A percentile compares a stretch with the other conserved stretches of the same genome.
phyloP scores from a whole-genome alignment of 768 basidiomycete species.

The Phlebiopsis gigantea region DNA sequence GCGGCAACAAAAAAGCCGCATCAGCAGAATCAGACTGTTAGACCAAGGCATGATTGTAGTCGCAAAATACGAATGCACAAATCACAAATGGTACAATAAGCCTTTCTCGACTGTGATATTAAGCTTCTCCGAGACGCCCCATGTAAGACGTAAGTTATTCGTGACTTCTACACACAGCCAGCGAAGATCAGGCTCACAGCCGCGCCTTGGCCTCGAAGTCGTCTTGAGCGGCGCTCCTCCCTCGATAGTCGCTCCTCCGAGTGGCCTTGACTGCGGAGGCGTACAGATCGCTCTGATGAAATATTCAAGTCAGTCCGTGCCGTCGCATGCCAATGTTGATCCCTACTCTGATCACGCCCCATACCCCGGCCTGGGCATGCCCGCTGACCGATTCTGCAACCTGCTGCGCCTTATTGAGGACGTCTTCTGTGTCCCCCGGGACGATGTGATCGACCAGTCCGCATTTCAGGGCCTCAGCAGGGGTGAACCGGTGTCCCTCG shows the following conservation, averaged over 20 bases:
- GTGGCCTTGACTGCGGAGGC: conserved; percentile 40
- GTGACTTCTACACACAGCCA: not conserved
- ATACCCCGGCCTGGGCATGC: conserved; percentile 56
- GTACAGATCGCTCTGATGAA: conserved; percentile 47
- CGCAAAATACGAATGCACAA: not conserved
- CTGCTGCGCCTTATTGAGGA: conserved; percentile 60
- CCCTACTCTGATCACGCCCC: conserved; percentile 68
- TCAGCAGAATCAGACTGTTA: not conserved
- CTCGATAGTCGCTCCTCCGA: conserved; percentile 31
- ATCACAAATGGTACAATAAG: not conserved
- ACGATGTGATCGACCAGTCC: conserved; percentile 72
- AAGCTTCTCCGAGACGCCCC: too few relatives aligned
- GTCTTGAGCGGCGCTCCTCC: conserved; percentile 33
- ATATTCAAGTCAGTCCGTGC: conserved; percentile 3
- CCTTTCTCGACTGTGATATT: too few relatives aligned
- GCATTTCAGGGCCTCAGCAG: conserved; percentile 58
- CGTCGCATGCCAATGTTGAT: not conserved
- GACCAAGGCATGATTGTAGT: not conserved
- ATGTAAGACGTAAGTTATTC: not conserved
- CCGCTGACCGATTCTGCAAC: conserved; percentile 48
- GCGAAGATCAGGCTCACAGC: conserved; percentile 21
- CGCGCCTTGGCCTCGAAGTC: conserved; percentile 47
- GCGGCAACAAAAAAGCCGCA: not conserved
- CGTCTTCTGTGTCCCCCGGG: conserved; percentile 48
- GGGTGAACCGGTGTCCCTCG: conserved; percentile 76